Evolutionary conservation across 768 basidiomycete species (phyloP).

Genomic region (Tephrocybe sp.): DNA sequence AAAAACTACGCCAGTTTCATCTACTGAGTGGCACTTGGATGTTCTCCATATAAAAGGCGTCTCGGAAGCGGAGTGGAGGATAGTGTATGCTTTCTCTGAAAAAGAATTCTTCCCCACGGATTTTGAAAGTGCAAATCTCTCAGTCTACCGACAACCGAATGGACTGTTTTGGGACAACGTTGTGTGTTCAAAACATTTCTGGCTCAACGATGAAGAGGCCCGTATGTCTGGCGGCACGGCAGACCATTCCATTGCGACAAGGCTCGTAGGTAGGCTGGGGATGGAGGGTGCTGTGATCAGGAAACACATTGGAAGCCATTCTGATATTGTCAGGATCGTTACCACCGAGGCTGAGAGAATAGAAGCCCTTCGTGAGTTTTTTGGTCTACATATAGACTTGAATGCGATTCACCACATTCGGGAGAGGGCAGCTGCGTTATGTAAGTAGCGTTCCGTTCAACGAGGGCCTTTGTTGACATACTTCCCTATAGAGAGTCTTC

Average conservation of each 20-base stretch:
- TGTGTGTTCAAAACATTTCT: constrained; percentile 12
- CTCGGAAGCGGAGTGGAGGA: constrained; percentile 5
- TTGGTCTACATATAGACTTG: constrained; percentile 7
- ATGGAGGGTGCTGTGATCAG: constrained; percentile 12
- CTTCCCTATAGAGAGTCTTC: no score
- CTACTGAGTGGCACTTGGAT: constrained; percentile 9
- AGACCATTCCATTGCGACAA: neutral
- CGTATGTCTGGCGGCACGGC: neutral
- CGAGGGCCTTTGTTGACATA: no score
- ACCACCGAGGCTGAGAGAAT: constrained; percentile 7
- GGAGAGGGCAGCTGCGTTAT: constrained; percentile 41
- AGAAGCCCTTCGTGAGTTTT: constrained; percentile 11
- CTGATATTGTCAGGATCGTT: constrained; percentile 7
- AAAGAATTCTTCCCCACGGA: constrained; percentile 11
- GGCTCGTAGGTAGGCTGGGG: constrained; percentile 3
- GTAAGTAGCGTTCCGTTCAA: neutral
- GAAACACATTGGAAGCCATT: constrained; percentile 8
- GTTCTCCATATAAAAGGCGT: constrained; percentile 11
- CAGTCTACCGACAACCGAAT: constrained; percentile 2
- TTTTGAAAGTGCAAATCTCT: constrained; percentile 11
- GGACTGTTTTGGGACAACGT: constrained; percentile 9
- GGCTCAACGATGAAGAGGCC: constrained; percentile 1
- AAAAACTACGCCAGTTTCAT: neutral
- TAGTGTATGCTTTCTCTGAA: constrained; percentile 12
- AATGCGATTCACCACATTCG: constrained; percentile 8